phyloP scores from a whole-genome alignment of 2,329 filamentous ascomycete genomes.

The Aspergillus brunneoviolaceus region DNA sequence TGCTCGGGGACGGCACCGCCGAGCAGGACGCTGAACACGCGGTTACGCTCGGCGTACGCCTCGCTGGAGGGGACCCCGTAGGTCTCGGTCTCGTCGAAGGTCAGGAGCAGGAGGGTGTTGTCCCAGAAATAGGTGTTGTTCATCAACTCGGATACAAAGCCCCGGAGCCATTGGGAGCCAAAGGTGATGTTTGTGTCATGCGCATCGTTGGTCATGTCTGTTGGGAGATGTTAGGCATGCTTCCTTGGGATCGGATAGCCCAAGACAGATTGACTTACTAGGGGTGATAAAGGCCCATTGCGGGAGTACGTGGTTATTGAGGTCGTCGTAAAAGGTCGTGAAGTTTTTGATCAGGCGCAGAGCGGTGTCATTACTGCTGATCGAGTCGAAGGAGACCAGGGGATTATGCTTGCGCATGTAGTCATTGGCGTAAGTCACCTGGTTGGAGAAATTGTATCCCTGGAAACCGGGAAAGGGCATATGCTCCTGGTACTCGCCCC shows the following conservation, averaged over 20 bases:
- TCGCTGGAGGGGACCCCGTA: constrained; percentile 39
- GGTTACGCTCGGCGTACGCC: constrained; percentile 68
- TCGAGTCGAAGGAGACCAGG: constrained; percentile 64
- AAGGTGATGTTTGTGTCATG: constrained; percentile 71
- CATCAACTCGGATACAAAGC: constrained; percentile 69
- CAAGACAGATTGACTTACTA: too few species aligned
- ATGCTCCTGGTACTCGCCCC: constrained; percentile 74
- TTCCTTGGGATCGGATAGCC: too few species aligned
- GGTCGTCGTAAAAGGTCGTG: constrained; percentile 65
- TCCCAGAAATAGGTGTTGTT: constrained; percentile 69
- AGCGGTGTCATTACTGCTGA: constrained; percentile 58
- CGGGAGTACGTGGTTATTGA: constrained; percentile 62
- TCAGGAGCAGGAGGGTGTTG: constrained; percentile 72
- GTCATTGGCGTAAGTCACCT: constrained; percentile 62
- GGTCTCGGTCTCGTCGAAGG: constrained; percentile 64
- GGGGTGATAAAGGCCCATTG: constrained; percentile 61
- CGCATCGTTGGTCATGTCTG: constrained; percentile 61
- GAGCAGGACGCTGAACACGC: constrained; percentile 67
- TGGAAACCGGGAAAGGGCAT: constrained; percentile 72
- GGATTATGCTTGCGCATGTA: constrained; percentile 81
- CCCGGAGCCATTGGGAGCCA: constrained; percentile 68
- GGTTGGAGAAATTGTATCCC: constrained; percentile 54
- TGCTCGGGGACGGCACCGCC: constrained; percentile 67
- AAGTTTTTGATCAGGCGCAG: constrained; percentile 71
- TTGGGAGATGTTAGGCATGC: too few species aligned